A percentile compares a stretch with the other conserved stretches of the same genome.
These are phyloP conservation scores for Trichoderma cornu-damae DNA, from an alignment of 2,329 filamentous ascomycete genomes.

Conservation along the genomic window DNA sequence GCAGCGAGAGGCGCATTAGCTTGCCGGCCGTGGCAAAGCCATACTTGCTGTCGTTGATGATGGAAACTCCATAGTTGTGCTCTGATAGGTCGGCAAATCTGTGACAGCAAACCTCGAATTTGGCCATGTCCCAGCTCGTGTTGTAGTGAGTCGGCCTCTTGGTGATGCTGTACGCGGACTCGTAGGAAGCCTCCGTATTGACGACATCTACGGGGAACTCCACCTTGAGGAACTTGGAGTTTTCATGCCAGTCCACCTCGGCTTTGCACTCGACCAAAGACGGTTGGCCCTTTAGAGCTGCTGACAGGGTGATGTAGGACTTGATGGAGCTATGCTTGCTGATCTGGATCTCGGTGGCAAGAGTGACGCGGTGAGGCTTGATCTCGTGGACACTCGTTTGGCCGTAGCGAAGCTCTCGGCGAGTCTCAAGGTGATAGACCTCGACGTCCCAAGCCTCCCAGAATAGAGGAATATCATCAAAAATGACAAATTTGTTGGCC, in stretches of 20 bases:
- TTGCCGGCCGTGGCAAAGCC: conserved; percentile 88
- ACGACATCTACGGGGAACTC: conserved; percentile 91
- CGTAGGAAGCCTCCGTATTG: conserved; percentile 90
- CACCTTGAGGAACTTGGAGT: conserved; percentile 96
- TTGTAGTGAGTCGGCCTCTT: conserved; percentile 95
- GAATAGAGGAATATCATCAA: conserved; percentile 94
- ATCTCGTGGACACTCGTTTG: conserved; percentile 67
- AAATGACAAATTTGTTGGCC: conserved; percentile 88
- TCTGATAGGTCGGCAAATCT: conserved; percentile 91
- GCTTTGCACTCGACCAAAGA: conserved; percentile 72
- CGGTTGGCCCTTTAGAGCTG: conserved; percentile 53
- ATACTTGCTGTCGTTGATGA: conserved; percentile 94
- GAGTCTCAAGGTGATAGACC: conserved; percentile 86
- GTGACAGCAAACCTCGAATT: conserved; percentile 95
- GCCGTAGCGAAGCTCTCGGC: conserved; percentile 65
- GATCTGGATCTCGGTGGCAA: conserved; percentile 81
- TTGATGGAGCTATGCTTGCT: conserved; percentile 81
- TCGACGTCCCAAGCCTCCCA: conserved; percentile 99
- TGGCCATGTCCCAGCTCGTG: conserved; percentile 94
- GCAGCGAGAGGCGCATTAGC: conserved; percentile 80
- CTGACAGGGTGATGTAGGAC: conserved; percentile 75
- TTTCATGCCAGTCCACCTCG: conserved; percentile 95
- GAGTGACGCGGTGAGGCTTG: conserved; percentile 69
- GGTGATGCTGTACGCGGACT: conserved; percentile 88
- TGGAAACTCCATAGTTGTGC: conserved; percentile 80